A percentile compares a stretch with the other conserved stretches of the same genome.
Evolutionary conservation across 2,329 filamentous ascomycete genomes (phyloP).

Genomic region (Rutstroemia sp.): DNA sequence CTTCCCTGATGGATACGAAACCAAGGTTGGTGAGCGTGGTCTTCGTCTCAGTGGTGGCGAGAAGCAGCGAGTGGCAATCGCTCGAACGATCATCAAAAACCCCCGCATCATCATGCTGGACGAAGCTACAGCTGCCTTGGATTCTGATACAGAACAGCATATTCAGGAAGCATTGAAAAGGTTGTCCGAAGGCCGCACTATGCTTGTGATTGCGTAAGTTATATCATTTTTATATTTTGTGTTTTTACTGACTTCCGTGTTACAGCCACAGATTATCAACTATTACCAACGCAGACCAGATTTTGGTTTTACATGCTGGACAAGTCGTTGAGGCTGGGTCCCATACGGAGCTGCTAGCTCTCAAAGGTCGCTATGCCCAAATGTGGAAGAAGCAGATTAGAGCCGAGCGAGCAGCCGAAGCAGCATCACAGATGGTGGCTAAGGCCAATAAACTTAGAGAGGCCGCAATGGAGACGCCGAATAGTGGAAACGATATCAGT

Average conservation of each 20-base stretch:
- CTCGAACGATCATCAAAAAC: conserved; percentile 85
- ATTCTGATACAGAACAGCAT: conserved; percentile 87
- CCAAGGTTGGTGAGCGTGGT: conserved; percentile 85
- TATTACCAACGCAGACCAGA: conserved; percentile 85
- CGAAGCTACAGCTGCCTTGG: conserved; percentile 85
- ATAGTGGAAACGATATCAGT: conserved; percentile 23
- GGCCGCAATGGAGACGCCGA: conserved; percentile 22
- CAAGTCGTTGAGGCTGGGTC: conserved; percentile 70
- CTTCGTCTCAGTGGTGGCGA: conserved; percentile 83
- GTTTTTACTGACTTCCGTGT: conserved; percentile 69
- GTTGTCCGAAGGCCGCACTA: conserved; percentile 77
- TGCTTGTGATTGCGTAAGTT: conserved; percentile 84
- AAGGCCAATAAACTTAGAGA: conserved; percentile 27
- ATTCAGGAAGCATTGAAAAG: conserved; percentile 81
- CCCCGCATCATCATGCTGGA: conserved; percentile 88
- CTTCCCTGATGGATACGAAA: conserved; percentile 82
- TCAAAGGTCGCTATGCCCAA: conserved; percentile 64
- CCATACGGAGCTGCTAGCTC: conserved; percentile 65
- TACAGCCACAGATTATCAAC: conserved; percentile 70
- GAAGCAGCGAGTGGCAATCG: conserved; percentile 90
- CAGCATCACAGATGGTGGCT: conserved; percentile 35
- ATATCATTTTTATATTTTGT: conserved; percentile 37
- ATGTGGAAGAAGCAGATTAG: conserved; percentile 90
- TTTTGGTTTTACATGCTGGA: conserved; percentile 74
- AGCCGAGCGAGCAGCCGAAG: conserved; percentile 61